Percentiles rank a stretch among this genome's conserved stretches.
Conservation (phyloP, 805 yeast species). For the Wickerhamiella lipophila region DNA sequence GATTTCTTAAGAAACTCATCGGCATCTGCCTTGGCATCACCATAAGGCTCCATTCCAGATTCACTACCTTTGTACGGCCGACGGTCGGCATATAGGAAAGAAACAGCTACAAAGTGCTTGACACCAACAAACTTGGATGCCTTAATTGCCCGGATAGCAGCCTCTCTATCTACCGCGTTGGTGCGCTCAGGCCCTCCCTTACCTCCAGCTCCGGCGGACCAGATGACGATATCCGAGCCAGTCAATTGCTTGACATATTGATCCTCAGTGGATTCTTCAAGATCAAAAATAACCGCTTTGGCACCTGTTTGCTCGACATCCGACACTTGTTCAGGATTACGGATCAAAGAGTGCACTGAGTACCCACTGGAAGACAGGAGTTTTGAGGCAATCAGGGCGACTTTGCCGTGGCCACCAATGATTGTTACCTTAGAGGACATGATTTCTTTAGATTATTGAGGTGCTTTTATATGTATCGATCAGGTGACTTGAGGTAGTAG, state of each 20-base stretch:
- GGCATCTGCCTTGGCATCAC: slow-evolving; percentile 50
- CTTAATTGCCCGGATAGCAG: slow-evolving; percentile 45
- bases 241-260: slow-evolving; percentile 31
- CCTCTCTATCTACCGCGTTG: slow-evolving; percentile 48
- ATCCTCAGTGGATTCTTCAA: slow-evolving; percentile 27
- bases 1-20: slow-evolving; percentile 36
- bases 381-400: slow-evolving; percentile 39
- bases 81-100: slow-evolving; percentile 42
- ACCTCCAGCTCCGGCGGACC: slow-evolving; percentile 54
- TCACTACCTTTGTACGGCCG: slow-evolving; percentile 34
- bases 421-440: slow-evolving; percentile 19
- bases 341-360: slow-evolving; percentile 33
- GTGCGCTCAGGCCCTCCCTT: slow-evolving; percentile 33
- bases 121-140: slow-evolving; percentile 37
- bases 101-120: slow-evolving; percentile 39
- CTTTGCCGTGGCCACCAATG: slow-evolving; percentile 51
- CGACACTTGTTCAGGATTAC: slow-evolving; percentile 36
- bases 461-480: not conserved
- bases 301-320: slow-evolving; percentile 32
- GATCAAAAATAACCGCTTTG: slow-evolving; percentile 30
- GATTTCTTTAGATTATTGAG: not conserved
- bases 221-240: slow-evolving; percentile 45
- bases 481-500: not conserved
- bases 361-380: slow-evolving; percentile 25
- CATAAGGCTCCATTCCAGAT: slow-evolving; percentile 36